Conservation (phyloP, 2,329 filamentous ascomycete species). For the Aaosphaeria pasadenensis region DNA sequence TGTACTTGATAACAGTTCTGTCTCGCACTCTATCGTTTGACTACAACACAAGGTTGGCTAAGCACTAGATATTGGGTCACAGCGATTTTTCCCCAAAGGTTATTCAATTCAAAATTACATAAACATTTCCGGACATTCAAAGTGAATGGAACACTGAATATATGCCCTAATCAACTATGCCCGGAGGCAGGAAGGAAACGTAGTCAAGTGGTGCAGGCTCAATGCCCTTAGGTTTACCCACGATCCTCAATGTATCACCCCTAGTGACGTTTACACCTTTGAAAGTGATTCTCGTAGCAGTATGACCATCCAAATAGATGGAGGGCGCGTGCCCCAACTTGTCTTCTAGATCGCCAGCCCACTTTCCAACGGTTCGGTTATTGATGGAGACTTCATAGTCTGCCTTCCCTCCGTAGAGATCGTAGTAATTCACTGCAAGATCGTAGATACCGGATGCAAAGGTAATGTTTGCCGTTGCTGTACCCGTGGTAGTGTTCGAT, state of each 20-base stretch:
- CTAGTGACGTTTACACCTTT: conserved; percentile 46
- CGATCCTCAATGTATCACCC: conserved; percentile 55
- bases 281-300: conserved; percentile 62
- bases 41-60: too few species aligned
- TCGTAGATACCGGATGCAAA: conserved; percentile 58
- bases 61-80: too few species aligned
- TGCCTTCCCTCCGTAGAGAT: conserved; percentile 58
- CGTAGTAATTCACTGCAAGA: conserved; percentile 65
- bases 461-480: conserved; percentile 45
- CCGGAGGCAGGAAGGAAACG: conserved; percentile 58
- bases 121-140: too few species aligned
- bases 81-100: too few species aligned
- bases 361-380: conserved; percentile 52
- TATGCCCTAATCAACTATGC: conserved; percentile 50
- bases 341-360: conserved; percentile 60
- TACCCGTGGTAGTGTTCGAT: conserved; percentile 51
- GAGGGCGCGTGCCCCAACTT: conserved; percentile 58
- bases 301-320: conserved; percentile 61
- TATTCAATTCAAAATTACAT: too few species aligned
- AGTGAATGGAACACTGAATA: too few species aligned
- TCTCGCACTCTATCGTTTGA: too few species aligned
- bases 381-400: conserved; percentile 56
- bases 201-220: conserved; percentile 69
- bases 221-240: conserved; percentile 56
- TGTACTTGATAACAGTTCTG: too few species aligned